phyloP scores from a whole-genome alignment of 148 eudicot genomes.

The Hydrangea macrophylla region DNA sequence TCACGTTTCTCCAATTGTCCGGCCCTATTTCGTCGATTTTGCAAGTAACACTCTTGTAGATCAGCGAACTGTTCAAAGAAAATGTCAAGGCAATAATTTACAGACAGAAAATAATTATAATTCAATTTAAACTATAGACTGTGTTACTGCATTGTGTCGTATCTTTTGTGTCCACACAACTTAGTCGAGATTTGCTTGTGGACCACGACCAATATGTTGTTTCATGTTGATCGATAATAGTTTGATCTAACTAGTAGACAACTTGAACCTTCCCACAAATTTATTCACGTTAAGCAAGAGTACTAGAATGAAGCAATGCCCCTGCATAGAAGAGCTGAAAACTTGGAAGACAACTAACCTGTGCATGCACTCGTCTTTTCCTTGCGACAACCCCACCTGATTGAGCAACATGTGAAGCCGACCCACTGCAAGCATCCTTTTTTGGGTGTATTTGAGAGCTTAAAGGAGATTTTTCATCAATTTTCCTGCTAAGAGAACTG shows the following conservation, averaged over 20 bases:
- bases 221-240: not conserved
- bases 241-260: not conserved
- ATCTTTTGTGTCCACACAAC: too few relatives aligned
- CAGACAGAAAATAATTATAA: not conserved
- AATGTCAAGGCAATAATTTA: not conserved
- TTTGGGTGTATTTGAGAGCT: conserved; percentile 31
- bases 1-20: conserved; percentile 27
- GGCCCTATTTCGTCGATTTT: conserved; percentile 61
- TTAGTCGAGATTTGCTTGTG: not conserved
- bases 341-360: conserved; percentile 42
- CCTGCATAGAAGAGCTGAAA: not conserved
- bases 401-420: conserved; percentile 44
- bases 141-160: not conserved
- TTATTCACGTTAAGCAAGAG: not conserved
- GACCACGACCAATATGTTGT: not conserved
- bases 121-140: conserved; percentile 2
- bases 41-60: conserved; percentile 82
- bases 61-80: conserved; percentile 59
- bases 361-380: conserved; percentile 67
- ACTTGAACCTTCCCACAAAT: not conserved
- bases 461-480: conserved; percentile 30
- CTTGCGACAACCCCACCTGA: conserved; percentile 50
- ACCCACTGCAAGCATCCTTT: conserved; percentile 31
- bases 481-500: conserved; percentile 29
- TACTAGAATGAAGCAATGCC: not conserved